These are phyloP conservation scores for Grosmannia huntii DNA, from an alignment of 2,329 filamentous ascomycete species.

Conservation along the genomic window DNA sequence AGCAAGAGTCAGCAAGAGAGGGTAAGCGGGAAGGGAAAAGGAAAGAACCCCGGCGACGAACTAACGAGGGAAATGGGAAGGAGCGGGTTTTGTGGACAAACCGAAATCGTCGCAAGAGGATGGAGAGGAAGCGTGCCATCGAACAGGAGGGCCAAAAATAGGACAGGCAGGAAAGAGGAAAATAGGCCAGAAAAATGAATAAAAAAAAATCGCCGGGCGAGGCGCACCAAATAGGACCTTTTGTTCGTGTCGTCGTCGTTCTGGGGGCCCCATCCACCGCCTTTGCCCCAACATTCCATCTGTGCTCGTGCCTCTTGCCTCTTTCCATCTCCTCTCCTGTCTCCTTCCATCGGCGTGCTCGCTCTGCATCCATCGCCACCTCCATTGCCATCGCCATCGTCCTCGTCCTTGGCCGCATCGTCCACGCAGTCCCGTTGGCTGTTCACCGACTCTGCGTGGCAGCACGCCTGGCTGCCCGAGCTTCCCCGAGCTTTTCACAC, in stretches of 20 bases:
- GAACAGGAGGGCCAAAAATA: constrained; percentile 4
- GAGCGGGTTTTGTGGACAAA: constrained; percentile 1
- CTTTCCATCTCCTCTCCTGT: neutral
- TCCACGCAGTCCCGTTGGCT: too few relatives aligned
- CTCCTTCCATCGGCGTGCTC: neutral
- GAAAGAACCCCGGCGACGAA: neutral
- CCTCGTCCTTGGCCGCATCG: too few relatives aligned
- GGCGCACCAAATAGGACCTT: constrained; percentile 9
- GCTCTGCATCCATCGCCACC: too few relatives aligned
- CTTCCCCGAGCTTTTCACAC: too few relatives aligned
- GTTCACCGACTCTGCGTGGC: too few relatives aligned
- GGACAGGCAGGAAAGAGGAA: constrained; percentile 2
- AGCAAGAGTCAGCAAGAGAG: neutral
- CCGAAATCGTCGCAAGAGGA: constrained; percentile 7
- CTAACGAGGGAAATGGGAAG: neutral
- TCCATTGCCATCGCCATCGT: too few relatives aligned
- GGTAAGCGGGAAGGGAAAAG: neutral
- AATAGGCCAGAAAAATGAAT: neutral
- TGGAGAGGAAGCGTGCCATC: neutral
- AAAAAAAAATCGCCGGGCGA: constrained; percentile 9
- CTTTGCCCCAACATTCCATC: constrained; percentile 3
- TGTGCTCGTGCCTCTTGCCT: neutral
- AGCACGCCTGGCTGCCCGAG: too few relatives aligned
- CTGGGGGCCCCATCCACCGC: constrained; percentile 2
- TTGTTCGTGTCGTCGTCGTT: neutral